Percentiles rank a stretch among this genome's conserved stretches.
Conservation (phyloP, 768 basidiomycete species). For the Lentinula sp. region DNA sequence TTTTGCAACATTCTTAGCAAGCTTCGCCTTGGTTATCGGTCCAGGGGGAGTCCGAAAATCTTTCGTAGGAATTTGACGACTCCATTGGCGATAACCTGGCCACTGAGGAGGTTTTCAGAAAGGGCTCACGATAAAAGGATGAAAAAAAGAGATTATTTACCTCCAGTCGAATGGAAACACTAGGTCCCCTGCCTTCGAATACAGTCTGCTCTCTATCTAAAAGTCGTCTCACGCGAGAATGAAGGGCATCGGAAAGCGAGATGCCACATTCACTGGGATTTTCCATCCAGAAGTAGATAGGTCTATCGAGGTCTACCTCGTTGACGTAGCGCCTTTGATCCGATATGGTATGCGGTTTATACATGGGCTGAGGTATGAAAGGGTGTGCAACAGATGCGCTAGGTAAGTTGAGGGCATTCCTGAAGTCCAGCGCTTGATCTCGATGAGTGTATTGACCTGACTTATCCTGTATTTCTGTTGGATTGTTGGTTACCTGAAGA, state of each 20-base stretch:
- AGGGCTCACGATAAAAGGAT: not conserved
- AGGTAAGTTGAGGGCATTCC: conserved; percentile 31
- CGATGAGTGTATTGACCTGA: not conserved
- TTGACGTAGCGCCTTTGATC: conserved; percentile 74
- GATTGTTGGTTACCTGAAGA: not conserved
- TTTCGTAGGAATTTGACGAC: conserved; percentile 75
- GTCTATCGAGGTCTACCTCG: conserved; percentile 55
- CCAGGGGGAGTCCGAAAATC: conserved; percentile 76
- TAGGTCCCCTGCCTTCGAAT: conserved; percentile 69
- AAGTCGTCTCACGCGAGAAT: conserved; percentile 50
- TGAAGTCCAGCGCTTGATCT: conserved; percentile 41
- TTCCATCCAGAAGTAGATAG: conserved; percentile 57
- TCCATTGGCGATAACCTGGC: conserved; percentile 77
- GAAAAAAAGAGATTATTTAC: conserved; percentile 27
- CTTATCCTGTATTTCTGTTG: not conserved
- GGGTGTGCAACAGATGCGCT: conserved; percentile 28
- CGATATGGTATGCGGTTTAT: conserved; percentile 72
- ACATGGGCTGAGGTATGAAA: conserved; percentile 69
- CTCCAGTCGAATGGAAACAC: conserved; percentile 75
- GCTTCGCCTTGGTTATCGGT: conserved; percentile 69
- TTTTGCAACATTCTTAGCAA: conserved; percentile 77
- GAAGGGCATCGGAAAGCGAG: conserved; percentile 56
- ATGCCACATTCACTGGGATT: conserved; percentile 56
- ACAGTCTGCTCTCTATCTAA: conserved; percentile 56
- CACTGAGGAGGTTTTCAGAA: conserved; percentile 38